Evolutionary conservation across 176 grass and related monocot genomes (phyloP).

Genomic region (Urochloa ruziziensis): DNA sequence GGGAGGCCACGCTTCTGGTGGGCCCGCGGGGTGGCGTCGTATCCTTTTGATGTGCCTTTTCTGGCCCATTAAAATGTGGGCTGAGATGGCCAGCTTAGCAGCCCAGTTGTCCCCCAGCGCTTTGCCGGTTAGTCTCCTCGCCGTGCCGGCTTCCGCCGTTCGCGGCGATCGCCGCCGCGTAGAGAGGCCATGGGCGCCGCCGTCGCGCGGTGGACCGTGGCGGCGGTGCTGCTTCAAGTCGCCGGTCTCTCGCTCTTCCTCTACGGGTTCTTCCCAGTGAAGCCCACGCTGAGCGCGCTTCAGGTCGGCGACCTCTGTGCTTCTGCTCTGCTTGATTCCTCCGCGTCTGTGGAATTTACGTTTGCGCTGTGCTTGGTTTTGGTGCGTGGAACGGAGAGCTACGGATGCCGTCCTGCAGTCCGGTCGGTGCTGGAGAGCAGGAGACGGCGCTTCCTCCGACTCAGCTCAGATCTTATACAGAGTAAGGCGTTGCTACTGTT

Average conservation of each 20-base stretch:
- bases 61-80: background rate
- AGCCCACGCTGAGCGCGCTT: constrained; percentile 84
- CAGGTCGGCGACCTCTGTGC: constrained; percentile 39
- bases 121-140: background rate
- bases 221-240: constrained; percentile 73
- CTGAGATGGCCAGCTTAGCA: background rate
- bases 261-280: constrained; percentile 87
- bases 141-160: background rate
- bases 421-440: constrained; percentile 4
- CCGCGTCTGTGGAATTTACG: background rate
- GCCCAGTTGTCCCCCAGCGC: background rate
- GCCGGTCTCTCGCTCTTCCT: constrained; percentile 63
- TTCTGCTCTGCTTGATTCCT: background rate
- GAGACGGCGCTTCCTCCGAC: constrained; percentile 31
- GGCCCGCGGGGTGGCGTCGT: background rate
- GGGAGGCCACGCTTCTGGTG: background rate
- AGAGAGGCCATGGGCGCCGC: constrained; percentile 36
- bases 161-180: constrained; percentile 30
- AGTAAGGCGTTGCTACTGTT: constrained; percentile 31
- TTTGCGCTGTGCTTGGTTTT: background rate
- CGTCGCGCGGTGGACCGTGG: constrained; percentile 38
- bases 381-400: constrained; percentile 74
- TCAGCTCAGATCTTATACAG: constrained; percentile 72
- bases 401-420: constrained; percentile 60
- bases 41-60: too few species aligned